Base-by-base conservation (phyloP, 768 basidiomycete species). In the Kockovaella imperatae region DNA sequence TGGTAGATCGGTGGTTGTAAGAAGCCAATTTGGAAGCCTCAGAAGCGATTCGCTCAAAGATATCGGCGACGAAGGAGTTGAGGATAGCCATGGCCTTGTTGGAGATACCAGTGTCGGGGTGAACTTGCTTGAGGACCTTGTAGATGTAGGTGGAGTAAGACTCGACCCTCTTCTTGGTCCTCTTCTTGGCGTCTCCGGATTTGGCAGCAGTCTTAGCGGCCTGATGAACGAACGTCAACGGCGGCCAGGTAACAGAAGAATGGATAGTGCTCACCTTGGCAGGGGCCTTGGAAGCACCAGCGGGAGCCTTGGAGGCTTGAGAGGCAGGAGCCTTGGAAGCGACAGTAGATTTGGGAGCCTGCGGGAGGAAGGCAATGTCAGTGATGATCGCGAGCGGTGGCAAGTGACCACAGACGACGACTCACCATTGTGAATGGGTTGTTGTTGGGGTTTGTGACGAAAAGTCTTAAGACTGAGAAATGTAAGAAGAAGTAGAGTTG, bases 81-180 rank as follows among this genome's bases (percentile, higher is more conserved):
- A 95, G 74, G 69, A 95, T 91, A 52, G 88, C 85, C 87, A 93
- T 91, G 18, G 88, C 89, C 78, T 93, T 93, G 82, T 95, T 96
- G 47, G 89, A 93, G 79, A 95, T 93, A 83, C 91, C 91, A 45
- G 90, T 93, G 64, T 93, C 90, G 45, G 91, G 93, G 76, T 93
- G 91, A 56, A 95, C 89, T 76, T 95, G 93, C 76, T 86, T 95
- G 62, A 95, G 79, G 57, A 95, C 90, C 88, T 61, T 49, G 69
- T 67, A 69, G 66, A 95, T 90, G 78, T 93, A 93, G 28, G 87
- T 86, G 18, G 87, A 83, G 77, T 89, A 91, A 5, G 87, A 88
- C 75, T 90, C 88, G 78, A 88, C 89, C 88, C 78, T 71, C 79
- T 90, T 91, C 75, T 82, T 83, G 62, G 83, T 77, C 77, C 84